These are phyloP conservation scores for Phytomonas sp. DNA, from an alignment of 208 protist genomes.

Conservation along the genomic window DNA sequence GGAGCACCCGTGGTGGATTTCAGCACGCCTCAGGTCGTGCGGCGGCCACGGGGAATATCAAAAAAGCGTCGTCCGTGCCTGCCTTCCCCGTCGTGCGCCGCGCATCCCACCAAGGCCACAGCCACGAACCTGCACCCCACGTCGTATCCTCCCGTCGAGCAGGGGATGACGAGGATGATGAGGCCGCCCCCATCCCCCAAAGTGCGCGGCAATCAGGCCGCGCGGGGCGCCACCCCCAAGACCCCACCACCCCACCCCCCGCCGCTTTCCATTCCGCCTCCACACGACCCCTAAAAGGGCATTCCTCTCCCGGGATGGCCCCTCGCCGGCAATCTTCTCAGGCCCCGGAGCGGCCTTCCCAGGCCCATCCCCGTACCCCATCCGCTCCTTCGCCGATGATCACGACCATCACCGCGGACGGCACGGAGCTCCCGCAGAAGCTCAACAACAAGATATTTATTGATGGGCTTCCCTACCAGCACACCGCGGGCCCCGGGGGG, in stretches of 20 bases:
- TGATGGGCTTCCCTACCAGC: constrained; percentile 81
- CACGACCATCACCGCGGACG: constrained; percentile 58
- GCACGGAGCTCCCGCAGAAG: constrained; percentile 70
- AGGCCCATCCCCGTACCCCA: neutral
- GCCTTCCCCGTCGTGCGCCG: constrained; percentile 1
- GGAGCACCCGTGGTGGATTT: neutral
- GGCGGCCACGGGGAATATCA: neutral
- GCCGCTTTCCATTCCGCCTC: neutral
- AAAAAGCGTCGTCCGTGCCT: constrained; percentile 1
- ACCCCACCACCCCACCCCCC: neutral
- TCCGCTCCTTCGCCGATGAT: constrained; percentile 25
- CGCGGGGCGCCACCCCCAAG: neutral
- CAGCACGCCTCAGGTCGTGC: neutral
- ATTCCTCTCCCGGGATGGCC: neutral
- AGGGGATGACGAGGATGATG: neutral
- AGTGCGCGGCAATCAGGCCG: neutral
- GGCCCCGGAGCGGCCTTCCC: neutral
- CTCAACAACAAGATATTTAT: constrained; percentile 89
- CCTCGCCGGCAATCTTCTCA: neutral
- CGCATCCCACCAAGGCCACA: neutral
- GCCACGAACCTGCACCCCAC: neutral
- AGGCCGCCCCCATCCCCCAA: neutral
- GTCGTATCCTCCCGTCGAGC: neutral
- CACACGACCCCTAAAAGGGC: neutral
- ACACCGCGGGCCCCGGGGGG: constrained; percentile 39